These are phyloP conservation scores for Lupinus albus DNA, from an alignment of 306 rosid species.

Conservation along the genomic window DNA sequence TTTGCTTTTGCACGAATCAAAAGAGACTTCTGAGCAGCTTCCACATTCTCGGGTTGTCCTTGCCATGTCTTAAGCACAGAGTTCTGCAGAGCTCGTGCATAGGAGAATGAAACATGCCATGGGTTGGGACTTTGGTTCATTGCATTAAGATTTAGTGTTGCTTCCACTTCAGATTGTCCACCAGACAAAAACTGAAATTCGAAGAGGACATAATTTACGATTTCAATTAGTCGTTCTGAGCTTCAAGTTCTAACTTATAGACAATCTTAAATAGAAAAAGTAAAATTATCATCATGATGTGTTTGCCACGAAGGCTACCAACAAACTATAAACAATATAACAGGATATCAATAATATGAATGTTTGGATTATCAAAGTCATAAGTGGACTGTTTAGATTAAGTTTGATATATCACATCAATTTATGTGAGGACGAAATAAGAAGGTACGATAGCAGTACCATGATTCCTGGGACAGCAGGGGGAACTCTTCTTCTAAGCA, in stretches of 20 bases:
- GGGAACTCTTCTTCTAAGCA: constrained; percentile 95
- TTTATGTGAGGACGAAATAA: constrained; percentile 18
- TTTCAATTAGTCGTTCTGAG: constrained; percentile 19
- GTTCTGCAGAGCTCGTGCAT: constrained; percentile 95
- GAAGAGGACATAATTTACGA: constrained; percentile 29
- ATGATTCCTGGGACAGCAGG: constrained; percentile 99
- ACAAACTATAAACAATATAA: not conserved
- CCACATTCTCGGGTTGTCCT: constrained; percentile 76
- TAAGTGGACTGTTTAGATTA: not conserved
- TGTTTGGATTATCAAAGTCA: not conserved
- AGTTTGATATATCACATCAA: not conserved
- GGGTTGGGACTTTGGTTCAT: constrained; percentile 99
- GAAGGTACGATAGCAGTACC: constrained; percentile 52
- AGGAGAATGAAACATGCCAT: constrained; percentile 99
- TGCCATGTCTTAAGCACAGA: constrained; percentile 94
- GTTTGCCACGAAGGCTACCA: constrained; percentile 5
- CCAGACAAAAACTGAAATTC: constrained; percentile 85
- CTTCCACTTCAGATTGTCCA: constrained; percentile 95
- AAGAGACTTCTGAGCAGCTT: constrained; percentile 80
- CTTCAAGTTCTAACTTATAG: not conserved
- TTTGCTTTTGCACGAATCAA: constrained; percentile 95
- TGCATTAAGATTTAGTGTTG: constrained; percentile 88
- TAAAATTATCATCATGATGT: constrained; percentile 21
- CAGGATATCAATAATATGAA: not conserved
- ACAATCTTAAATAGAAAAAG: too few species aligned